phyloP scores from a whole-genome alignment of 2,329 filamentous ascomycete genomes.

The Plectosphaerella plurivora region DNA sequence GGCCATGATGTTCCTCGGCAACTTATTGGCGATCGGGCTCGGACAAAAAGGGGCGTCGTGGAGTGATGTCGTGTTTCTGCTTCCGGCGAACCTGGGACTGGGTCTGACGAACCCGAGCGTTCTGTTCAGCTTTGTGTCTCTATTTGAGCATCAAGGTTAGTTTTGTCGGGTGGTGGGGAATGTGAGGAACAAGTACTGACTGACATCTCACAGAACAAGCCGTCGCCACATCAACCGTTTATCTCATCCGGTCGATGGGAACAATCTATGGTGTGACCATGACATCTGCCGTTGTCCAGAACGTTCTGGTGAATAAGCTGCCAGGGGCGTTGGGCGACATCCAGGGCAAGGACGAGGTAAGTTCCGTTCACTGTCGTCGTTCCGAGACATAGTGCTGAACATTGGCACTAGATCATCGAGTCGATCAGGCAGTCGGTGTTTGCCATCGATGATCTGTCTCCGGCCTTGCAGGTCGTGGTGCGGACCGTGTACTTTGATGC shows the following conservation, averaged over 20 bases:
- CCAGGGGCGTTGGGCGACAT: background rate
- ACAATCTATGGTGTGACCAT: background rate
- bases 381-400: background rate
- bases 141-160: conserved; percentile 46
- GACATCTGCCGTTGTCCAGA: background rate
- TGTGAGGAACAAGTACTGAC: background rate
- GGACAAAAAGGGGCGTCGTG: conserved; percentile 43
- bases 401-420: background rate
- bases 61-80: conserved; percentile 53
- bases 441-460: background rate
- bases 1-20: conserved; percentile 48
- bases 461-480: background rate
- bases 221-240: background rate
- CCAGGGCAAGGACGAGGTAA: background rate
- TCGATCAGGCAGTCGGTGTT: background rate
- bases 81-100: conserved; percentile 55
- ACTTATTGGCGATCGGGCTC: conserved; percentile 45
- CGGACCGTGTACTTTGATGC: background rate
- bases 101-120: conserved; percentile 55
- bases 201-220: background rate
- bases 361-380: background rate
- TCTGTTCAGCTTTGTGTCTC: conserved; percentile 58
- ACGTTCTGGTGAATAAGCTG: background rate
- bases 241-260: background rate
- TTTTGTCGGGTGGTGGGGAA: background rate